Evolutionary conservation across 352 stramenopile species (phyloP).

Genomic region (Phytophthora citrophthora): DNA sequence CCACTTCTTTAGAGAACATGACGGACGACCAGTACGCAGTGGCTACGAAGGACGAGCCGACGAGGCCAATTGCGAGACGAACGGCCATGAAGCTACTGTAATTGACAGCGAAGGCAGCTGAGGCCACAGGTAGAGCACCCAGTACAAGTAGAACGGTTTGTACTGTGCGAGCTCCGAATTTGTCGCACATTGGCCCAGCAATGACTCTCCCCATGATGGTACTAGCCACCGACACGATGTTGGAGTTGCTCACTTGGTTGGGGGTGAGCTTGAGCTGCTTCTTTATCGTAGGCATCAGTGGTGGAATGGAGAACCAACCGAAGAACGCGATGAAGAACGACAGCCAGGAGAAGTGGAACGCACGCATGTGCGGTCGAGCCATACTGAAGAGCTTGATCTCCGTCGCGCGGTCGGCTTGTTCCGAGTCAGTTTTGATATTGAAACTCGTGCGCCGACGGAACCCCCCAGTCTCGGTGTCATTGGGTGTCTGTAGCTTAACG

Average conservation of each 20-base stretch:
- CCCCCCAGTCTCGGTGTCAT: not conserved
- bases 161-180: constrained; percentile 84
- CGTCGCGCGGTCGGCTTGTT: constrained; percentile 34
- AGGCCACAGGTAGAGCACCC: constrained; percentile 83
- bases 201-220: constrained; percentile 92
- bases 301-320: constrained; percentile 91
- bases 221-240: constrained; percentile 87
- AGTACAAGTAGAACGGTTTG: constrained; percentile 80
- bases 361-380: constrained; percentile 35
- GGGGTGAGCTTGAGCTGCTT: constrained; percentile 66
- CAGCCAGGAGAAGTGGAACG: constrained; percentile 93
- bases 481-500: too few species aligned
- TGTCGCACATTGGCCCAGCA: constrained; percentile 92
- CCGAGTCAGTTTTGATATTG: constrained; percentile 40
- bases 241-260: constrained; percentile 88
- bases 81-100: constrained; percentile 74
- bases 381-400: constrained; percentile 42
- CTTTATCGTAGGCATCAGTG: constrained; percentile 32
- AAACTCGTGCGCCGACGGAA: constrained; percentile 17
- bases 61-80: constrained; percentile 93
- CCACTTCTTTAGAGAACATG: constrained; percentile 94
- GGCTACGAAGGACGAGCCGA: constrained; percentile 92
- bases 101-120: constrained; percentile 76
- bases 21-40: constrained; percentile 93
- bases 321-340: constrained; percentile 96